Conservation (phyloP, 371 early-diverging fungal genomes). For the Apophysomyces trapeziformis region DNA sequence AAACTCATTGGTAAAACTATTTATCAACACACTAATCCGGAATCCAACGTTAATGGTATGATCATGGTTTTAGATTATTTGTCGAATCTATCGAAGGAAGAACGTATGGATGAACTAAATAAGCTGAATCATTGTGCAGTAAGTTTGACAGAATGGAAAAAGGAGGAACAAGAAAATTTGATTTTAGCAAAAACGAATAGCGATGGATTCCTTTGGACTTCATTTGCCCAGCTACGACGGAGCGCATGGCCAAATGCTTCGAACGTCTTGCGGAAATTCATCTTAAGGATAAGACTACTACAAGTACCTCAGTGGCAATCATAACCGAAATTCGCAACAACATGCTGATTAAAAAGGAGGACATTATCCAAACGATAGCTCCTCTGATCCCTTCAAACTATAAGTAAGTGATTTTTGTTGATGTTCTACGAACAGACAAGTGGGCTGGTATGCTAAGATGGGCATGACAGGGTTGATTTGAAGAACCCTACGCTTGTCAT, state of each 20-base stretch:
- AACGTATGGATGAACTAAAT: conserved; percentile 26
- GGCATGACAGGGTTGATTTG: conserved; percentile 41
- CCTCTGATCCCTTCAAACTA: conserved; percentile 45
- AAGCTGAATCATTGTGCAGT: conserved; percentile 44
- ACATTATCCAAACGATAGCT: conserved; percentile 46
- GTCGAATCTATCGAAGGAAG: conserved; percentile 29
- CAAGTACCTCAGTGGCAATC: conserved; percentile 43
- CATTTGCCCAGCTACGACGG: conserved; percentile 52
- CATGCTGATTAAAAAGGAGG: conserved; percentile 40
- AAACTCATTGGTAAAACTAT: conserved; percentile 34
- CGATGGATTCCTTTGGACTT: conserved; percentile 58
- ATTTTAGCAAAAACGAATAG: conserved; percentile 18
- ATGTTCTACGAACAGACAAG: background rate
- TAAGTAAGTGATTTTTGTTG: conserved; percentile 26
- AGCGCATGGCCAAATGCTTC: conserved; percentile 42
- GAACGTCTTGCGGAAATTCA: conserved; percentile 31
- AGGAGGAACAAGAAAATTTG: background rate
- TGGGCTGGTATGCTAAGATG: background rate
- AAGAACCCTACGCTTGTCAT: conserved; percentile 52
- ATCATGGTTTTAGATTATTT: conserved; percentile 26
- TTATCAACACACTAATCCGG: no score
- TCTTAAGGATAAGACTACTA: conserved; percentile 18
- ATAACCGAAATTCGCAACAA: conserved; percentile 55
- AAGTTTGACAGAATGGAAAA: conserved; percentile 12
- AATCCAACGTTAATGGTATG: no score